These are phyloP conservation scores for Wickerhamia fluorescens DNA, from an alignment of 805 yeast genomes.

Conservation along the genomic window DNA sequence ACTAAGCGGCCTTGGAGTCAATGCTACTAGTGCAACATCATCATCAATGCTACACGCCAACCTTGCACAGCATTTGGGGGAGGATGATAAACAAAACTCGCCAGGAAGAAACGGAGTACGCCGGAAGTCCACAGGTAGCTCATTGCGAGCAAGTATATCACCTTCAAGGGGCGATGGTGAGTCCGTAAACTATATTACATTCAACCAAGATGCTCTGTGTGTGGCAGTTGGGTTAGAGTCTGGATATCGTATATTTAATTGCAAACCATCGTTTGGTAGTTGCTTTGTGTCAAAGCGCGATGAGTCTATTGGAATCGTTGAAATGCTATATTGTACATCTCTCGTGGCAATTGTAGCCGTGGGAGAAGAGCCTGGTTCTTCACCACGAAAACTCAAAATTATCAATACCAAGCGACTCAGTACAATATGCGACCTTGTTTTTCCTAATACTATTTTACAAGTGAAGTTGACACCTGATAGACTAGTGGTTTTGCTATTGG, in stretches of 20 bases:
- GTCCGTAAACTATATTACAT: constrained; percentile 42
- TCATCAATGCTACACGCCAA: too few species aligned
- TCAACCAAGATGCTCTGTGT: constrained; percentile 87
- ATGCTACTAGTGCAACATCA: too few species aligned
- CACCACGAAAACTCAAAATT: constrained; percentile 78
- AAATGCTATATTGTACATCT: constrained; percentile 87
- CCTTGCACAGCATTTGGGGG: too few species aligned
- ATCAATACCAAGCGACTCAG: constrained; percentile 69
- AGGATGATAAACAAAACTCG: too few species aligned
- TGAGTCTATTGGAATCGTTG: constrained; percentile 65
- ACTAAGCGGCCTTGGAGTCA: too few species aligned
- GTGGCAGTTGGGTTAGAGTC: constrained; percentile 64
- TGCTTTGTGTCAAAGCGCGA: constrained; percentile 26
- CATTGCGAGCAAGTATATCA: too few species aligned
- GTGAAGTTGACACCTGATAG: constrained; percentile 29
- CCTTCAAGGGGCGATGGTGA: too few species aligned
- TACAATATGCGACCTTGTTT: constrained; percentile 37
- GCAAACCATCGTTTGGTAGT: constrained; percentile 69
- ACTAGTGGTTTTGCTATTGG: constrained; percentile 33
- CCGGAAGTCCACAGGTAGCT: too few species aligned
- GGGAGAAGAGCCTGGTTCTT: constrained; percentile 61
- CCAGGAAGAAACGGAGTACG: too few species aligned
- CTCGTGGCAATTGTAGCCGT: constrained; percentile 76
- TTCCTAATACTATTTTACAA: constrained; percentile 34
- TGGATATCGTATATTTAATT: constrained; percentile 71